Base-by-base conservation (phyloP, 169 alveolate species). In the Theileria parva region DNA sequence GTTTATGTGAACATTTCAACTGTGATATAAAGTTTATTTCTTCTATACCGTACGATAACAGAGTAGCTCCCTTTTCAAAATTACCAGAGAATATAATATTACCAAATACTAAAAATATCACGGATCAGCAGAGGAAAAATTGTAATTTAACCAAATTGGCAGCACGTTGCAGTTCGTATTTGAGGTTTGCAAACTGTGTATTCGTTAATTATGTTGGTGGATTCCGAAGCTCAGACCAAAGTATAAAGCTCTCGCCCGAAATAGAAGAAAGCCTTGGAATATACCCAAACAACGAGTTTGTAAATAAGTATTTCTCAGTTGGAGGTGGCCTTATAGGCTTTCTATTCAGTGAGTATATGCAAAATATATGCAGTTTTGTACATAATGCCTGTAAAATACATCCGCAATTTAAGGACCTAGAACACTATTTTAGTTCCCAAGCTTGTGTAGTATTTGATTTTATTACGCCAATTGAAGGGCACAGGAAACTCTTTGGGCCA, bases 141-240 rank as follows among this genome's bases (percentile, higher is more conserved):
- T 83, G 89, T 30, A 23, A 25, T 12, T 48, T n/a, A 0, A 32
- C 86, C 4, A 83, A 83, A 76, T 17, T 83, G 3, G 77, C 70
- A 19, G 89, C 81, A 1, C 65, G 61, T 27, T 83, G 89, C 39
- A 72, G 85, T 67, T n/a, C 86, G 7, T 83, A 76, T 39, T 61
- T 83, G 61, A 28, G 12, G 48, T 83, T 55, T 37, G 89, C 89
- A 23, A 74, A 83, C 53, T 83, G 89, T 44, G 74, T 83, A 57
- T 83, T 30, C 53, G 0, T 15, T 15, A 66, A 23, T 2, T 76
- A 83, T 55, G 51, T 80, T 11, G 67, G 1, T 3, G 25, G 21
- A 15, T 0, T n/a, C 64, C 23, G 51, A 59, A 37, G 11, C 53
- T 39, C 53, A 17, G 12, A 5, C 4, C 8, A 15, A 17, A 0